Conservation (phyloP, 495 filamentous ascomycete species). For the Tuber melanosporum region DNA sequence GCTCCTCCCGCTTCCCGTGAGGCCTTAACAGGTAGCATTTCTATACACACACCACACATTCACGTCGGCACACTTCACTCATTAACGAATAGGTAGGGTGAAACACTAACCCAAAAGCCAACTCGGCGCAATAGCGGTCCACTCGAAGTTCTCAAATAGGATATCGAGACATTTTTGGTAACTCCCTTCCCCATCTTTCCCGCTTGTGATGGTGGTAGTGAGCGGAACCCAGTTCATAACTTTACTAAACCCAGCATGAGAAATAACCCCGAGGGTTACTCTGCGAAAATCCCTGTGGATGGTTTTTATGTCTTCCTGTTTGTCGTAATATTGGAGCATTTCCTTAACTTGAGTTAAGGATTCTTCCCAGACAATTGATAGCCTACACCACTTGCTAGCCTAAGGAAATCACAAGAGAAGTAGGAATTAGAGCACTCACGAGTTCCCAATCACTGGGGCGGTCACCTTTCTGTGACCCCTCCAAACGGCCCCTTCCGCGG, state of each 20-base stretch:
- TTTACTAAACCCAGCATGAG: not conserved
- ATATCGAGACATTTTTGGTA: not conserved
- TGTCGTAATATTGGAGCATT: not conserved
- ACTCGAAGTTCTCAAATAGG: not conserved
- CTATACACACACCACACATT: not conserved
- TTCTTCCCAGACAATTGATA: not conserved
- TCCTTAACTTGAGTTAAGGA: not conserved
- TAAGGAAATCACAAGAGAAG: not conserved
- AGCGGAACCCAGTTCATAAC: not conserved
- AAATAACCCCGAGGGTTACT: not conserved
- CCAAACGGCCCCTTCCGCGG: not conserved
- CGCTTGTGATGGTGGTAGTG: not conserved
- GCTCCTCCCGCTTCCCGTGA: not conserved
- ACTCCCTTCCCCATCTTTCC: not conserved
- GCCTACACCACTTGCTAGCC: not conserved
- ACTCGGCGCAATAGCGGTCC: not conserved
- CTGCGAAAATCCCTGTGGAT: not conserved
- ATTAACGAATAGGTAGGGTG: not conserved
- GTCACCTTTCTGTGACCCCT: not conserved
- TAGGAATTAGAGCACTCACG: not conserved
- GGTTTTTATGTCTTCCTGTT: not conserved
- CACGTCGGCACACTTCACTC: not conserved
- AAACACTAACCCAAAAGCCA: not conserved
- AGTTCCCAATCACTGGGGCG: not conserved
- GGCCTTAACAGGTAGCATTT: not conserved